Conservation (phyloP, 495 filamentous ascomycete genomes). For the Cercophora sp. region DNA sequence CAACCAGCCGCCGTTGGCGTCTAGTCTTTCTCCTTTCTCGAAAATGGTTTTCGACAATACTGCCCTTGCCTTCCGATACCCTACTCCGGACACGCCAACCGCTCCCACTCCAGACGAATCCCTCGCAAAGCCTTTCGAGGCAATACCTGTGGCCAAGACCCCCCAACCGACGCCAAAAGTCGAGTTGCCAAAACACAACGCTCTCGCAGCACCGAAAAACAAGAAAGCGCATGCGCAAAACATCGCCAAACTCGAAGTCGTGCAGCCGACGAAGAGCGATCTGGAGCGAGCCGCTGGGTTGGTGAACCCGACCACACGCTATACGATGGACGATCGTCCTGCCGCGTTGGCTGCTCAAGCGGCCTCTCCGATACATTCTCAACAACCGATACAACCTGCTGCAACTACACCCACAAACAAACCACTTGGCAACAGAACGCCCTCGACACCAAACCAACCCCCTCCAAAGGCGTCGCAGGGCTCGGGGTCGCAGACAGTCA, state of each 20-base stretch:
- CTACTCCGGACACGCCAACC: slow-evolving; percentile 27
- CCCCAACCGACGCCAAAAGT: slow-evolving; percentile 18
- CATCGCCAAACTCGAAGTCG: slow-evolving; percentile 28
- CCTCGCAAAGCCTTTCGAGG: too few species aligned
- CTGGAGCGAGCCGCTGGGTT: slow-evolving; percentile 18
- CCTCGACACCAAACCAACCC: background rate
- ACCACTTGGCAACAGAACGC: too few species aligned
- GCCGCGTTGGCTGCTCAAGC: too few species aligned
- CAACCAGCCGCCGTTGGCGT: slow-evolving; percentile 17
- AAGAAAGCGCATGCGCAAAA: slow-evolving; percentile 28
- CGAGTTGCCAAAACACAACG: slow-evolving; percentile 18
- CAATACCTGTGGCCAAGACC: too few species aligned
- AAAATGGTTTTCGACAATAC: slow-evolving; percentile 43
- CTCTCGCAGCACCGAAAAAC: slow-evolving; percentile 10
- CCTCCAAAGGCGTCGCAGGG: background rate
- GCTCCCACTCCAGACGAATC: too few species aligned
- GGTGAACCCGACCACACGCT: too few species aligned
- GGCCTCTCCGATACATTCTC: too few species aligned
- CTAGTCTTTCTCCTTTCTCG: slow-evolving; percentile 39
- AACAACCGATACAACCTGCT: too few species aligned
- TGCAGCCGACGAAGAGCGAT: slow-evolving; percentile 31
- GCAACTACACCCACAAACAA: too few species aligned
- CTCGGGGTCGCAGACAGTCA: slow-evolving; percentile 17
- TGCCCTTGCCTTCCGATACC: slow-evolving; percentile 34
- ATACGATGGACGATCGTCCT: too few species aligned